Base-by-base conservation (phyloP, 768 basidiomycete genomes). In the Serendipita sp. region DNA sequence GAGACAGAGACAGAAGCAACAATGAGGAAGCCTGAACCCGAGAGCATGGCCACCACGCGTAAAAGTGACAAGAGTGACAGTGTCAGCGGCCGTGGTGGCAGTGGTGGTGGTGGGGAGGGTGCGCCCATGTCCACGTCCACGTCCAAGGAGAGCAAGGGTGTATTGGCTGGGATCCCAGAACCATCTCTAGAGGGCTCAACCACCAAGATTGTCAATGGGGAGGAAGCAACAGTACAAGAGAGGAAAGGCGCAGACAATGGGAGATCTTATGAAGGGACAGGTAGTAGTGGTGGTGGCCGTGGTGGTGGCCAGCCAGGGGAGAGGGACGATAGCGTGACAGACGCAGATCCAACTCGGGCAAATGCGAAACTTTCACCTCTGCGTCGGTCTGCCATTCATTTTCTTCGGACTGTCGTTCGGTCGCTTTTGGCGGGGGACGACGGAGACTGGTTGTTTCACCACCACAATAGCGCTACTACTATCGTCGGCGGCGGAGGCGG, bases 301-400 rank as follows among this genome's bases (percentile, higher is more conserved):
- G 54, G 18, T 10, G 3, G 11, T 54, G 15, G 15, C 51, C 46
- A 2, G 35, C 13, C 8, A n/a, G 56, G 7, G 7, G 13, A 41
- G 44, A 4, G 5, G 41, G 15, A 3, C 60, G 28, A 65, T 67
- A 0, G 69, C 69, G 34, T 67, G 36, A 81, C 84, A 72, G 84
- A 87, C 71, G 70, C 75, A 1, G 75, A 84, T 41, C 86, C 89
- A 10, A 81, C 82, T 0, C 77, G 81, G 0, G 74, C 74, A 2
- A 76, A 85, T 68, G 67, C 86, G 0, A 89, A 85, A 71, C 79
- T 89, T 56, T 89, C 94, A 0, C 80, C 89, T 0, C 76, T 98
- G 2, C 82, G 95, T 36, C 86, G 95, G 46, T 85, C 90, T 0
- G 91, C 89, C 0, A 71, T 96, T n/a, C 85, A 93, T 69, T 86